Evolutionary conservation across 2,329 filamentous ascomycete species (phyloP).

Genomic region (Diaporthe caulivora): DNA sequence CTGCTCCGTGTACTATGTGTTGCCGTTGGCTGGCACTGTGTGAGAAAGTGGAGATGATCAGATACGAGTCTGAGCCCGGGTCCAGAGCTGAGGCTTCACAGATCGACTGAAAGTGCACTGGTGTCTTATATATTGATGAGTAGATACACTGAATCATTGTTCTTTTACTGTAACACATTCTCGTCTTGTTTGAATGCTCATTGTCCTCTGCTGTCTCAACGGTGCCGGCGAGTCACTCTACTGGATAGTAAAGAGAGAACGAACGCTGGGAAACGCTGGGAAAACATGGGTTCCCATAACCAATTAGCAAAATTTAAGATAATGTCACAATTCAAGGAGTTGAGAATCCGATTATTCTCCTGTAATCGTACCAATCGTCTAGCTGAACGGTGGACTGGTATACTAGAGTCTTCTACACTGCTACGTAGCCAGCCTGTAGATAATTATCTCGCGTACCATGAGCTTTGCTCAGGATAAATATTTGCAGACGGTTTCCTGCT

Average conservation of each 20-base stretch:
- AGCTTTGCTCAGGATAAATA: no score
- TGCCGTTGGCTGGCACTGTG: not conserved
- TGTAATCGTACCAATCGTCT: not conserved
- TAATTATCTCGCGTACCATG: not conserved
- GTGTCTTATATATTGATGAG: not conserved
- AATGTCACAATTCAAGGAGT: accelerated
- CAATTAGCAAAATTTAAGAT: not conserved
- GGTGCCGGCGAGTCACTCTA: not conserved
- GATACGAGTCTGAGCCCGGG: not conserved
- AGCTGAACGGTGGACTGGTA: no score
- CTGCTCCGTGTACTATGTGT: not conserved
- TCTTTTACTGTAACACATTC: not conserved
- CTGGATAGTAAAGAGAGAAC: no score
- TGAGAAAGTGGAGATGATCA: not conserved
- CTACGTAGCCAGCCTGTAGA: not conserved
- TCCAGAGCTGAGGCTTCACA: no score
- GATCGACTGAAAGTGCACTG: not conserved
- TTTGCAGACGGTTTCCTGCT: not conserved
- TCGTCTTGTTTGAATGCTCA: not conserved
- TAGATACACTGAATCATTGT: not conserved
- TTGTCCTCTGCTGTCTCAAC: not conserved
- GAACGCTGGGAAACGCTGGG: no score
- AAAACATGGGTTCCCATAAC: no score
- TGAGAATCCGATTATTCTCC: not conserved
- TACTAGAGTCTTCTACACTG: not conserved